phyloP scores from a whole-genome alignment of 805 yeast genomes.

The Saturnispora kantuleensis region DNA sequence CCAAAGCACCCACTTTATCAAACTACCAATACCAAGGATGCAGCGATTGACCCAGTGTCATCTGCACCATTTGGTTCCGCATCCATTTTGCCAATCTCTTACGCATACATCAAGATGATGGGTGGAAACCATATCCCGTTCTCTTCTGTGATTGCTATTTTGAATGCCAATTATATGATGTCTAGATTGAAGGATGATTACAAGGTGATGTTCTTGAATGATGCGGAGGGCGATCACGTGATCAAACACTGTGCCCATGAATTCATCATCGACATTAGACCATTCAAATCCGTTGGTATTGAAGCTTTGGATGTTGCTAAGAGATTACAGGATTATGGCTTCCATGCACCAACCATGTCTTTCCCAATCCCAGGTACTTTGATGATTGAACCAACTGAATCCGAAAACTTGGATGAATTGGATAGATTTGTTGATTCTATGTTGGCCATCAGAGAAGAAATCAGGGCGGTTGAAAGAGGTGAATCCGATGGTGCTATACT shows the following conservation, averaged over 20 bases:
- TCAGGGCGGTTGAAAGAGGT: constrained; percentile 59
- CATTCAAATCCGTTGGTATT: constrained; percentile 66
- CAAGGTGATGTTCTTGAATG: constrained; percentile 64
- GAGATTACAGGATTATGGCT: constrained; percentile 94
- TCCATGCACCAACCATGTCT: constrained; percentile 98
- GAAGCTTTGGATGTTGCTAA: constrained; percentile 97
- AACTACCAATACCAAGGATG: constrained; percentile 32
- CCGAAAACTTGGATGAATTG: constrained; percentile 79
- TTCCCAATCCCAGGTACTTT: constrained; percentile 97
- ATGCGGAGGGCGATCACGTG: constrained; percentile 18
- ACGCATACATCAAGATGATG: constrained; percentile 90
- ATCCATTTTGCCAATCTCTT: constrained; percentile 83
- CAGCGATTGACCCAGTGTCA: constrained; percentile 64
- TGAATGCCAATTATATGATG: constrained; percentile 96
- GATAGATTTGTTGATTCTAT: constrained; percentile 86
- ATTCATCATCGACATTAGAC: constrained; percentile 85
- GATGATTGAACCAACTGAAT: constrained; percentile 98
- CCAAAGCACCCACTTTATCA: constrained; percentile 68
- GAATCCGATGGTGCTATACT: constrained; percentile 59
- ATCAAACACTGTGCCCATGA: constrained; percentile 90
- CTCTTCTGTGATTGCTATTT: constrained; percentile 82
- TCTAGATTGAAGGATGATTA: constrained; percentile 59
- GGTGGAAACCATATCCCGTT: constrained; percentile 78
- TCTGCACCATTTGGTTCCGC: constrained; percentile 98
- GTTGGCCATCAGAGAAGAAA: constrained; percentile 75